These are phyloP conservation scores for Euphorbia pulcherrima DNA, from an alignment of 345 rosid genomes.

Conservation along the genomic window DNA sequence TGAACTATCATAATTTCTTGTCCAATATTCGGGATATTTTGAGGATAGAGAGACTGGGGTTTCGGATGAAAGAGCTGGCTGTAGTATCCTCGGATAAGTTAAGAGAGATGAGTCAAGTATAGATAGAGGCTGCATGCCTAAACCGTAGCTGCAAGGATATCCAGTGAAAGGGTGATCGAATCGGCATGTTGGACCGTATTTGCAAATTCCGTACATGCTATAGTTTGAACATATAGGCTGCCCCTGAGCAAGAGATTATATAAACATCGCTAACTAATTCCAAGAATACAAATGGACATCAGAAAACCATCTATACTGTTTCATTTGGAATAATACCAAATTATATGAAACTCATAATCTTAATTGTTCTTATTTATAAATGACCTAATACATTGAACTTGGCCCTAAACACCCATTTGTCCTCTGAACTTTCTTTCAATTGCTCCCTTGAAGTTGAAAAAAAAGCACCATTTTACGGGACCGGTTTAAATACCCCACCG, in stretches of 20 bases:
- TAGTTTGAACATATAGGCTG: conserved; percentile 64
- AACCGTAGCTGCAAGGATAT: conserved; percentile 39
- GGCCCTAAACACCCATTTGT: too few relatives aligned
- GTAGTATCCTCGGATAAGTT: conserved; percentile 35
- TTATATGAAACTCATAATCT: neutral
- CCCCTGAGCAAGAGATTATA: conserved; percentile 37
- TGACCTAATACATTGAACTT: too few relatives aligned
- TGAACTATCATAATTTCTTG: conserved; percentile 24
- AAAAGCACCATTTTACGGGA: too few relatives aligned
- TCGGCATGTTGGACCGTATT: conserved; percentile 66
- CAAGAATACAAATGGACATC: neutral
- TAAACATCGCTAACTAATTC: neutral
- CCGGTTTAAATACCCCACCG: too few relatives aligned
- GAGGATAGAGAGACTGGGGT: too few relatives aligned
- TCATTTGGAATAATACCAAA: neutral
- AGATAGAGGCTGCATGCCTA: conserved; percentile 41
- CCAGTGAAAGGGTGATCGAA: conserved; percentile 60
- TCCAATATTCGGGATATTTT: conserved; percentile 37
- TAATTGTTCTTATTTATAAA: neutral
- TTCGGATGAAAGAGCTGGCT: conserved; percentile 27
- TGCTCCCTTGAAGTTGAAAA: too few relatives aligned
- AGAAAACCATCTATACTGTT: neutral
- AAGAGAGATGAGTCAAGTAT: conserved; percentile 39
- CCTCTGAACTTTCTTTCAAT: too few relatives aligned
- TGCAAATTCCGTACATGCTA: conserved; percentile 59